Conservation (phyloP, 352 stramenopile genomes). For the Globisporangium recalcitrans region DNA sequence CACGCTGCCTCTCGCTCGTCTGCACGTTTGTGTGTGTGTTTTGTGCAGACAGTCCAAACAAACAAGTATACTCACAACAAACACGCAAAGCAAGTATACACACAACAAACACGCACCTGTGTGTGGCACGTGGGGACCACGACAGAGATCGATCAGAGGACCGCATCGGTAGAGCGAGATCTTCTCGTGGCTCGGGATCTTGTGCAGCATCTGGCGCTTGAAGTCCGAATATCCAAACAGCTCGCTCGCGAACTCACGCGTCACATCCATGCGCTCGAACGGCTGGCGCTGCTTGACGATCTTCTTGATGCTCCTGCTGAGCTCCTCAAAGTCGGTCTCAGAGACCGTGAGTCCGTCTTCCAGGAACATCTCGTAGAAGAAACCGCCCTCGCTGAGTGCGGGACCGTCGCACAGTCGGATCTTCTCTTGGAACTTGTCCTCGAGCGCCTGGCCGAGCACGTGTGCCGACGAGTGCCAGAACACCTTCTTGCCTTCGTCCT, state of each 20-base stretch:
- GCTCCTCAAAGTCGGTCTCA: slow-evolving; percentile 63
- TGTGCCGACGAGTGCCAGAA: slow-evolving; percentile 99
- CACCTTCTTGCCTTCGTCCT: slow-evolving; percentile 69
- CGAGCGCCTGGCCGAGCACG: slow-evolving; percentile 97
- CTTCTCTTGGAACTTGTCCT: slow-evolving; percentile 95
- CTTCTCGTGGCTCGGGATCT: slow-evolving; percentile 91
- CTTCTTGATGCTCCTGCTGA: slow-evolving; percentile 91
- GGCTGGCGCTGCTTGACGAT: slow-evolving; percentile 94
- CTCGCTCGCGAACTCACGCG: slow-evolving; percentile 88
- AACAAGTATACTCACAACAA: slow-evolving; percentile 31
- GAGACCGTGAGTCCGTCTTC: slow-evolving; percentile 60
- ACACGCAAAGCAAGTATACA: neutral
- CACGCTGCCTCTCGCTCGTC: slow-evolving; percentile 78
- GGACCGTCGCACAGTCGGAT: slow-evolving; percentile 94
- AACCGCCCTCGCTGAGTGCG: slow-evolving; percentile 93
- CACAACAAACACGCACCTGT: slow-evolving; percentile 75
- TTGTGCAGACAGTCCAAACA: slow-evolving; percentile 39
- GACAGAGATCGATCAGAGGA: slow-evolving; percentile 96
- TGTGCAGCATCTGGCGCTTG: slow-evolving; percentile 95
- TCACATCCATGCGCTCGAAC: slow-evolving; percentile 89
- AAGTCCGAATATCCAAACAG: slow-evolving; percentile 94
- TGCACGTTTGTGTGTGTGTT: slow-evolving; percentile 57
- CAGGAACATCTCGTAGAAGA: slow-evolving; percentile 97
- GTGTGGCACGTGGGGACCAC: slow-evolving; percentile 93
- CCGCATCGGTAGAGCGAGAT: slow-evolving; percentile 97